Conservation (phyloP, 2,329 filamentous ascomycete species). For the Diaporthe citrichinensis region DNA sequence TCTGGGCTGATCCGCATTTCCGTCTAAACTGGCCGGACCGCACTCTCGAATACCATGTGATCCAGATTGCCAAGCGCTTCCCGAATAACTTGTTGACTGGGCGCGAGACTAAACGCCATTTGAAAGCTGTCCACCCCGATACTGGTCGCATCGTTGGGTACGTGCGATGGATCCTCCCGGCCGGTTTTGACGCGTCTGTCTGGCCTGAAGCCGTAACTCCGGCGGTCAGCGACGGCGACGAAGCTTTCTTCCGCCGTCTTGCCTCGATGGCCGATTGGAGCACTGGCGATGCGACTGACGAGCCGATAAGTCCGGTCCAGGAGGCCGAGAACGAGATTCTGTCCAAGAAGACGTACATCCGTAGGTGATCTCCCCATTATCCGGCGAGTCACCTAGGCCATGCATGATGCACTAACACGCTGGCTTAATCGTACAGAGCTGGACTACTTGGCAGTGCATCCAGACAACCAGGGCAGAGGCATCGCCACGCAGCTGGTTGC, state of each 20-base stretch:
- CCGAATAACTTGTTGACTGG: slow-evolving; percentile 32
- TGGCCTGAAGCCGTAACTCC: slow-evolving; percentile 43
- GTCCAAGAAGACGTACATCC: slow-evolving; percentile 40
- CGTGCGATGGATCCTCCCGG: slow-evolving; percentile 44
- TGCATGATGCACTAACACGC: slow-evolving; percentile 9
- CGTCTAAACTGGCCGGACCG: slow-evolving; percentile 43
- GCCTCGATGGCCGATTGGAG: slow-evolving; percentile 39
- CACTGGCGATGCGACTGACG: slow-evolving; percentile 28
- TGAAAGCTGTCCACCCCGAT: slow-evolving; percentile 43
- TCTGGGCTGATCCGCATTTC: slow-evolving; percentile 43
- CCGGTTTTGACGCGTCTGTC: slow-evolving; percentile 9
- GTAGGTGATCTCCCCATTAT: slow-evolving; percentile 30
- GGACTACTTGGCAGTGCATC: slow-evolving; percentile 47
- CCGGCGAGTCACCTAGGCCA: not conserved
- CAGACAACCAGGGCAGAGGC: slow-evolving; percentile 43
- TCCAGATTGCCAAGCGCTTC: slow-evolving; percentile 42
- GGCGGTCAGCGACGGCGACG: slow-evolving; percentile 39
- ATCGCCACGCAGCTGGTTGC: slow-evolving; percentile 45
- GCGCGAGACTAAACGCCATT: slow-evolving; percentile 41
- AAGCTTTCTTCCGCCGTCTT: slow-evolving; percentile 32
- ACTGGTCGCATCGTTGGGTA: slow-evolving; percentile 44
- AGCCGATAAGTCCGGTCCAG: slow-evolving; percentile 38
- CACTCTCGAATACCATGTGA: slow-evolving; percentile 44
- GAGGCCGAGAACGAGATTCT: slow-evolving; percentile 37
- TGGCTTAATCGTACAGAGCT: slow-evolving; percentile 41